Evolutionary conservation across 306 rosid species (phyloP).

Genomic region (Cucurbita argyrosperma): DNA sequence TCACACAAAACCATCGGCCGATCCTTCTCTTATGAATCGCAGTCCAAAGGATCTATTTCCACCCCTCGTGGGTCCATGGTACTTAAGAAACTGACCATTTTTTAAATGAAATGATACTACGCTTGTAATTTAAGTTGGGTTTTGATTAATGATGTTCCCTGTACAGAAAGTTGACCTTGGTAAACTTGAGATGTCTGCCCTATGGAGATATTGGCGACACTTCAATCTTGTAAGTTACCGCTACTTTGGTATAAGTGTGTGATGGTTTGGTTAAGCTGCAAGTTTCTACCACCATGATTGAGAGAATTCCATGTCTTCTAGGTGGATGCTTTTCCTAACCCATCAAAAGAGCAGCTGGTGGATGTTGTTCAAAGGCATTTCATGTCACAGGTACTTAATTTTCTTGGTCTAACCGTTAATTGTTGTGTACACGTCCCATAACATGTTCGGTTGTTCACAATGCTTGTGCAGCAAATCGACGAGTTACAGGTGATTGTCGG

Average conservation of each 20-base stretch:
- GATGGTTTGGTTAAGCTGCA: not conserved
- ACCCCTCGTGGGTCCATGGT: slow-evolving; percentile 83
- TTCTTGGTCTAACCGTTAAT: not conserved
- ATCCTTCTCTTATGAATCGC: slow-evolving; percentile 86
- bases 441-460: not conserved
- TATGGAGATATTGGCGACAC: slow-evolving; percentile 98
- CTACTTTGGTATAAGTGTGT: not conserved
- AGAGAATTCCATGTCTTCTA: slow-evolving; percentile 10
- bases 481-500: slow-evolving; percentile 93
- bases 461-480: slow-evolving; percentile 67
- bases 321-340: slow-evolving; percentile 86
- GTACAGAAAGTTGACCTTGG: slow-evolving; percentile 72
- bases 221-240: slow-evolving; percentile 62
- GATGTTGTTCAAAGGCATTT: slow-evolving; percentile 98
- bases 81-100: not conserved
- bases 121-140: not conserved
- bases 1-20: slow-evolving; percentile 78
- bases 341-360: slow-evolving; percentile 84
- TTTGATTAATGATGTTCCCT: not conserved
- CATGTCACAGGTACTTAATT: slow-evolving; percentile 70
- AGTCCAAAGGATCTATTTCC: slow-evolving; percentile 78
- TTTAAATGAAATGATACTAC: not conserved
- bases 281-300: not conserved
- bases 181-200: slow-evolving; percentile 91
- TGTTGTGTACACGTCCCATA: not conserved